Percentiles rank a stretch among this genome's conserved stretches.
Conservation (phyloP, 1,139 yeast species). For the Fermentozyma sake region DNA sequence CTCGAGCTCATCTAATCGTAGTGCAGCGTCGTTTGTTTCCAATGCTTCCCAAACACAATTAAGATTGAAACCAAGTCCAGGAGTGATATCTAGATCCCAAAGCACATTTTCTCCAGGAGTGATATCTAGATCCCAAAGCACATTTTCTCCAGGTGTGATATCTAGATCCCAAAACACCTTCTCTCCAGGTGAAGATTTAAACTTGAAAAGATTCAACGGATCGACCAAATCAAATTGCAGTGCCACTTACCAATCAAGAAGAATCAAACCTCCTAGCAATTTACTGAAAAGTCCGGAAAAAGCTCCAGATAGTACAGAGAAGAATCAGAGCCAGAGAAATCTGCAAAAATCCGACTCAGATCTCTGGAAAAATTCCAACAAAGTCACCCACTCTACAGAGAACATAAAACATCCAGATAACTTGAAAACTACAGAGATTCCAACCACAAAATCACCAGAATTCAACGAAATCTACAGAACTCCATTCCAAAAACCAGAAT, state of each 20-base stretch:
- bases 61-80: slow-evolving; percentile 11
- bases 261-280: slow-evolving; percentile 10
- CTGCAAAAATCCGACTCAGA: too few species aligned
- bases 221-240: slow-evolving; percentile 7
- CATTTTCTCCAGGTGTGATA: slow-evolving; percentile 3
- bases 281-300: too few species aligned
- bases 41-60: slow-evolving; percentile 16
- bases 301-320: neutral
- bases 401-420: too few species aligned
- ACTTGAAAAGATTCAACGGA: slow-evolving; percentile 5
- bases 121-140: slow-evolving; percentile 6
- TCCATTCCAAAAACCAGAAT: slow-evolving; percentile 4
- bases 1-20: slow-evolving; percentile 9
- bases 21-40: slow-evolving; percentile 17
- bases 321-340: too few species aligned
- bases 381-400: too few species aligned
- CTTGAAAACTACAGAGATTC: too few species aligned
- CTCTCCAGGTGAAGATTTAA: slow-evolving; percentile 6
- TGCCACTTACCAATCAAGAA: slow-evolving; percentile 9
- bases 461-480: too few species aligned
- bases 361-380: too few species aligned
- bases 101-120: too few species aligned
- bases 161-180: slow-evolving; percentile 6
- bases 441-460: neutral
- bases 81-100: slow-evolving; percentile 5